phyloP scores from a whole-genome alignment of 371 early-diverging fungal species.

The Mucor piriformis region DNA sequence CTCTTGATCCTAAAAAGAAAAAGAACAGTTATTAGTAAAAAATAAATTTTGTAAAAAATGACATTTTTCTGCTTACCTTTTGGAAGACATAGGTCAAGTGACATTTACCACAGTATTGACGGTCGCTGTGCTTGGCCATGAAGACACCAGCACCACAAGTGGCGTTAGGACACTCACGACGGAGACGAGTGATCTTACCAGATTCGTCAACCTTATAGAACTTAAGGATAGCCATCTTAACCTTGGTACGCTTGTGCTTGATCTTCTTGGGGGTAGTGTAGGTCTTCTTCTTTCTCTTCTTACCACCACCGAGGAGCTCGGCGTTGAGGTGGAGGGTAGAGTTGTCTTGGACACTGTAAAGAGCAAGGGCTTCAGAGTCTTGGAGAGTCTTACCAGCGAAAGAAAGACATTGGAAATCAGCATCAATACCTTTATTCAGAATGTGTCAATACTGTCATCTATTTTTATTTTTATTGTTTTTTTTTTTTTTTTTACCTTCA shows the following conservation, averaged over 20 bases:
- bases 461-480: too few relatives aligned
- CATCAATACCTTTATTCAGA: conserved; percentile 72
- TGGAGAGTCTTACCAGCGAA: conserved; percentile 92
- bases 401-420: conserved; percentile 90
- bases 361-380: conserved; percentile 65
- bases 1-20: conserved; percentile 18
- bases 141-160: conserved; percentile 98
- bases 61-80: conserved; percentile 12
- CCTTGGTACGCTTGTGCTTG: conserved; percentile 96
- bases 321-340: conserved; percentile 81
- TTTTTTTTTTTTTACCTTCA: too few relatives aligned
- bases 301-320: conserved; percentile 83
- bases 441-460: too few relatives aligned
- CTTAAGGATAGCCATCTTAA: conserved; percentile 94
- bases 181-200: conserved; percentile 94
- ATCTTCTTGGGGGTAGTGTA: conserved; percentile 99
- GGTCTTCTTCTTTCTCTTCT: conserved; percentile 97
- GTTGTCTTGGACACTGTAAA: conserved; percentile 86
- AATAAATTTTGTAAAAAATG: too few relatives aligned
- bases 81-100: conserved; percentile 57
- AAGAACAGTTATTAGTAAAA: background rate
- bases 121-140: conserved; percentile 95
- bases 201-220: conserved; percentile 95
- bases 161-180: conserved; percentile 91
- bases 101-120: conserved; percentile 89